Base-by-base conservation (phyloP, 2,329 filamentous ascomycete genomes). In the Rugonectria rugulosa region DNA sequence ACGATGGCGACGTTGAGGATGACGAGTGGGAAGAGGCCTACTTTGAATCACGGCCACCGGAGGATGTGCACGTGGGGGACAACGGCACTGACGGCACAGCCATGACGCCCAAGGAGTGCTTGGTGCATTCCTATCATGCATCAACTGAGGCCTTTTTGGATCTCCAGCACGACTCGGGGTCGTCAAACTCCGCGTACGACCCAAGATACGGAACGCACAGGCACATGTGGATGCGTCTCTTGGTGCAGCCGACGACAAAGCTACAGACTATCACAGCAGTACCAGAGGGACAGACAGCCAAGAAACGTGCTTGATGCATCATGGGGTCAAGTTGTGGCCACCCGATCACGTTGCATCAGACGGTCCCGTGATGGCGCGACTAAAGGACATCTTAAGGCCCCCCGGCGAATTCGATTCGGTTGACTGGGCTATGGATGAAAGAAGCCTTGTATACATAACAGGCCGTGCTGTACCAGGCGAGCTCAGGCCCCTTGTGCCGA, bases 101-200 rank as follows among this genome's bases (percentile, higher is more conserved):
- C 5, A 81, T 83, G 44, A 81, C 81, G 6, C 73, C 85, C 9
- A 77, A 79, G 31, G 79, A 81, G 48, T 86, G 81, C 10, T 80
- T 81, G 37, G 70, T 86, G 38, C 77, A 82, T 20, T 76, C 78
- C 3, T 89, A 89, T 66, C 78, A 82, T 45, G 68, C 76, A 11
- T 73, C 77, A 2, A 80, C 79, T 57, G 76, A 75, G 19, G 77
- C 85, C 0, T 88, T 85, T 62, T 49, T 89, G 5, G 87, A 89
- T 60, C 68, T 89, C 0, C 83, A 57, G 71, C 79, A 3, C 43
- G 68, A 75, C 69, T 26, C 36, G 19, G 63, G 38, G 59, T 67
- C 54, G 70, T 85, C 11, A 77, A 80, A 5, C 71, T 89, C 27
- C 67, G 69, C 26, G 55, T 64, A 15, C 62, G 63, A 24, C 59